Evolutionary conservation across 2,329 filamentous ascomycete genomes (phyloP).

Genomic region (Aspergillus nomiae): DNA sequence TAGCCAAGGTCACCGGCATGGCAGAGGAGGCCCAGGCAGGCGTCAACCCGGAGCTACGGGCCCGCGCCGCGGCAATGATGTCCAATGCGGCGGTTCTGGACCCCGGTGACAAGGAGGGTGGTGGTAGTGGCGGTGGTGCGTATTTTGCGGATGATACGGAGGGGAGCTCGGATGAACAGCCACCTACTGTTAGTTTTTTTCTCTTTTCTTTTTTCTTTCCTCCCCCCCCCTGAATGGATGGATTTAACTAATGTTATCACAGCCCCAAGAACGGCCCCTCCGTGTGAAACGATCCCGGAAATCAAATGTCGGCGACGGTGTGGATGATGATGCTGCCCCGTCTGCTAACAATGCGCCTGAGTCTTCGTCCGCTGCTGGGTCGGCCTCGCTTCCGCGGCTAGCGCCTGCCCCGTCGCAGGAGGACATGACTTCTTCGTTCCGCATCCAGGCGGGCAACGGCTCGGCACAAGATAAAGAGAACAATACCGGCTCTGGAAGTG

Average conservation of each 20-base stretch:
- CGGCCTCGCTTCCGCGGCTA: slow-evolving; percentile 36
- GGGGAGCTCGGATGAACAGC: slow-evolving; percentile 47
- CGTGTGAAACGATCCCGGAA: slow-evolving; percentile 47
- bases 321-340: slow-evolving; percentile 27
- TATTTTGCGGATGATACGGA: slow-evolving; percentile 46
- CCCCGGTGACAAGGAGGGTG: slow-evolving; percentile 17
- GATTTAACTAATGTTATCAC: slow-evolving; percentile 3
- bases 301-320: slow-evolving; percentile 32
- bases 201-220: not conserved
- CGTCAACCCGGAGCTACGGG: slow-evolving; percentile 38
- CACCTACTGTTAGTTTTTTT: slow-evolving; percentile 40
- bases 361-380: slow-evolving; percentile 18
- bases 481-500: slow-evolving; percentile 16
- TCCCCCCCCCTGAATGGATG: too few relatives aligned
- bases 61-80: slow-evolving; percentile 38
- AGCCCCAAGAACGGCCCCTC: slow-evolving; percentile 51
- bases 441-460: slow-evolving; percentile 33
- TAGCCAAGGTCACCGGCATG: slow-evolving; percentile 46
- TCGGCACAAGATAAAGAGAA: slow-evolving; percentile 28
- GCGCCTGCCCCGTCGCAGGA: slow-evolving; percentile 40
- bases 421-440: slow-evolving; percentile 41
- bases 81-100: slow-evolving; percentile 28
- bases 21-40: slow-evolving; percentile 39
- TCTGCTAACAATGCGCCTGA: slow-evolving; percentile 25
- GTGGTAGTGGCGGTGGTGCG: slow-evolving; percentile 21